Evolutionary conservation across 2,329 filamentous ascomycete species (phyloP), one percentile per base, ranked within the genome.

Genomic region (Drechslera avenae): DNA sequence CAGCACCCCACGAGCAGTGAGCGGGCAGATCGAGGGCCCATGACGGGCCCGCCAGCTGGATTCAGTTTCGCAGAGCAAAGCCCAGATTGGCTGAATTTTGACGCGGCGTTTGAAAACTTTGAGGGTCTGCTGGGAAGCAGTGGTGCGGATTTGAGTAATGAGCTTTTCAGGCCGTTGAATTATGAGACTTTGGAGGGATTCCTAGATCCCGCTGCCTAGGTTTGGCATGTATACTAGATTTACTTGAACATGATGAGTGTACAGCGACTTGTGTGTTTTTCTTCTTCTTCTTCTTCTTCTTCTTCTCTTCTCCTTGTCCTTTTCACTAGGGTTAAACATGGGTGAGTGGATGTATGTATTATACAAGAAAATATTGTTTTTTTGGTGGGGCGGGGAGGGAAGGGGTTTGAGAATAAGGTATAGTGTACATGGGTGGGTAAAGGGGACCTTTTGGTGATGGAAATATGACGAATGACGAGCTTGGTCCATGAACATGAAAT

Each of bases 41-140:
- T 62, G 43, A 54, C 60, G 14, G 50, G 39, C 5, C 50, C 50
- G 1, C 54, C 63, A 2, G 54, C 57, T 2, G 60, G 57, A 13
- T 69, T 69, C 31, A 65, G 67, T 5, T 69, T 72, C 45, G 60
- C 63, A n/a, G 71, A 72, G 26, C 60, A 68, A 26, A 69, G 64
- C 1, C 68, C 71, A 0, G 72, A 74, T 33, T 75, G 73, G 73
- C 35, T 75, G 23, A 74, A 73, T 28, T 74, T 74, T 35, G 72
- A 74, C 18, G 62, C 64, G 1, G 73, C 73, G 5, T 75, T 75
- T 56, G 72, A 75, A 59, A 74, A 74, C 30, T 73, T 75, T 41
- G 71, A 74, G 46, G 66, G 69, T 3, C 54, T 75, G 21, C 31
- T 75, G 9, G 72, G 72, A 17, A 73, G 72, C 49, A 66, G 63